Conservation (phyloP, 768 basidiomycete species). For the Suillus alpinus region DNA sequence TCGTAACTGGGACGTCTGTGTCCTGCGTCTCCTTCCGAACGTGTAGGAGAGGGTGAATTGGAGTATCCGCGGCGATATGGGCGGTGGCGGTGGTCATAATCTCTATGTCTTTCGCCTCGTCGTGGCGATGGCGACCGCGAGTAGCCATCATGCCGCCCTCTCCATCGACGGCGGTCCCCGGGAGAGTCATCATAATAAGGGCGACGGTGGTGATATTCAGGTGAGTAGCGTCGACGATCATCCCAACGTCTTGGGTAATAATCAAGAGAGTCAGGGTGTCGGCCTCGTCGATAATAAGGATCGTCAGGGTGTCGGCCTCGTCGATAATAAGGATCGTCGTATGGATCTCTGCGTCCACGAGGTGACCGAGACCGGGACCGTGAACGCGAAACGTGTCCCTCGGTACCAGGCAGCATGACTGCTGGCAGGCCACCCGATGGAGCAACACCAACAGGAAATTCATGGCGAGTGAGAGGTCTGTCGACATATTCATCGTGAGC, state of each 20-base stretch:
- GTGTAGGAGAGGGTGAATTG: neutral
- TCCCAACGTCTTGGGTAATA: neutral
- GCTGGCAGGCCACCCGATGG: slow-evolving; percentile 10
- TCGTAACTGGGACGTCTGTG: slow-evolving; percentile 9
- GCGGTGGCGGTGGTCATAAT: neutral
- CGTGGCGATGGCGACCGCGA: neutral
- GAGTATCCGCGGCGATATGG: neutral
- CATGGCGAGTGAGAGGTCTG: slow-evolving; percentile 26
- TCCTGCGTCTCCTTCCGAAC: neutral
- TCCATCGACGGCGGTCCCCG: slow-evolving; percentile 6
- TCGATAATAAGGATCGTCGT: slow-evolving; percentile 3
- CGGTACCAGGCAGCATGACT: slow-evolving; percentile 5
- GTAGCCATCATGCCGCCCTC: neutral
- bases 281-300: slow-evolving; percentile 6
- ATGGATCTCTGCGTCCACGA: slow-evolving; percentile 8
- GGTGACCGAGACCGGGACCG: slow-evolving; percentile 19
- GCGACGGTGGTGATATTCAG: slow-evolving; percentile 9
- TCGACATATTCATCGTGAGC: slow-evolving; percentile 6
- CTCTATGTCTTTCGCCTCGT: neutral
- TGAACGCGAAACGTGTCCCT: slow-evolving; percentile 8
- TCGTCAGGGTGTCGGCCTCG: slow-evolving; percentile 10
- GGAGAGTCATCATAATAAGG: slow-evolving; percentile 8
- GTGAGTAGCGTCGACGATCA: slow-evolving; percentile 11
- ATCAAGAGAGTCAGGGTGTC: slow-evolving; percentile 7
- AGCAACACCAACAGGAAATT: slow-evolving; percentile 14